Conservation (phyloP, 495 filamentous ascomycete species). For the Rostrohypoxylon terebratum region DNA sequence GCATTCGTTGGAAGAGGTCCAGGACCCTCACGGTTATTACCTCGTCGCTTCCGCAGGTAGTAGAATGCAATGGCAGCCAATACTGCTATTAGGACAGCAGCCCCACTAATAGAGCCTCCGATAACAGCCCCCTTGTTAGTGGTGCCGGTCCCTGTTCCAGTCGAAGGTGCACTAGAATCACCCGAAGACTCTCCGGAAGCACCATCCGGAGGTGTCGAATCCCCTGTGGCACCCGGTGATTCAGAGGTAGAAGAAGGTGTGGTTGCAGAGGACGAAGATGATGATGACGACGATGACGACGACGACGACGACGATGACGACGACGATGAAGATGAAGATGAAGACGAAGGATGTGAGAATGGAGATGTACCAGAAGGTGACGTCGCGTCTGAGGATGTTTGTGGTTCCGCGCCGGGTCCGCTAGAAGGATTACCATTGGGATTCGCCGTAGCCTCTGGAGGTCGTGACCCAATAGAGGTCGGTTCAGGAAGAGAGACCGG, state of each 20-base stretch:
- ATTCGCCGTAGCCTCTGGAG: constrained; percentile 23
- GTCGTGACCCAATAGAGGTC: constrained; percentile 46
- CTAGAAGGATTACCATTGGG: constrained; percentile 12
- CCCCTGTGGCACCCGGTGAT: constrained; percentile 12
- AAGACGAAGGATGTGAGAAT: constrained; percentile 19
- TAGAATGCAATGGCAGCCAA: constrained; percentile 45
- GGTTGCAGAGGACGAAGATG: constrained; percentile 27
- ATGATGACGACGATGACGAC: constrained; percentile 27
- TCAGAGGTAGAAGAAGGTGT: constrained; percentile 24
- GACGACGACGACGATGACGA: constrained; percentile 38
- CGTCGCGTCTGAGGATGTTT: constrained; percentile 26
- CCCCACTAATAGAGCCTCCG: constrained; percentile 58
- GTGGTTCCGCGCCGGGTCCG: constrained; percentile 21
- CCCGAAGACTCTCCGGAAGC: constrained; percentile 22
- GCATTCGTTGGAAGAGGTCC: constrained; percentile 39
- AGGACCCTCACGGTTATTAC: constrained; percentile 53
- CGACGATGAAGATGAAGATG: constrained; percentile 32
- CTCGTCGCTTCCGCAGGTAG: constrained; percentile 49
- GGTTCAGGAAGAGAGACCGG: constrained; percentile 51
- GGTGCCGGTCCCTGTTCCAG: constrained; percentile 14
- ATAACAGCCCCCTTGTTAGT: constrained; percentile 58
- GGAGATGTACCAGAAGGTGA: constrained; percentile 34
- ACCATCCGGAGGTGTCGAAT: constrained; percentile 13
- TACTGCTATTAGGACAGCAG: constrained; percentile 51
- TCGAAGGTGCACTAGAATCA: constrained; percentile 23